Conservation (phyloP, 768 basidiomycete genomes). For the Peribolospora baueri region DNA sequence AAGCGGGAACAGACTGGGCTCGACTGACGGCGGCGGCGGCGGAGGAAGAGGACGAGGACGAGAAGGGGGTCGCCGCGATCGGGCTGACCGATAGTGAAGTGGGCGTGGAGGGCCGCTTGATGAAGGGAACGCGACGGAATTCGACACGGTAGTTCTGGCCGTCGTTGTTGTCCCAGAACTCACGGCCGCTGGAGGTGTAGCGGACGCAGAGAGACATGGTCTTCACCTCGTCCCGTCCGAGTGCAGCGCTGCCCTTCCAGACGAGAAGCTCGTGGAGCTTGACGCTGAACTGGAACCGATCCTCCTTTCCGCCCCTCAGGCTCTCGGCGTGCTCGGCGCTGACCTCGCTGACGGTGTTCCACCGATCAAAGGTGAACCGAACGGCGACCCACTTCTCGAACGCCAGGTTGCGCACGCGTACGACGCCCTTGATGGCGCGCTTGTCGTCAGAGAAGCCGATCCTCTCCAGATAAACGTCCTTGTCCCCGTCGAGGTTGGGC, state of each 20-base stretch:
- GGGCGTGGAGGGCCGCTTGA: neutral
- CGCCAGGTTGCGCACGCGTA: conserved; percentile 61
- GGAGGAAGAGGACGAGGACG: neutral
- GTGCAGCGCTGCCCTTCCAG: no score
- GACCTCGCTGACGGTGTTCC: conserved; percentile 92
- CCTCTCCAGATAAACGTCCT: conserved; percentile 23
- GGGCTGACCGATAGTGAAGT: neutral
- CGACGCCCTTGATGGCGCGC: conserved; percentile 38
- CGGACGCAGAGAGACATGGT: conserved; percentile 54
- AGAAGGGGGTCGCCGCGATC: neutral
- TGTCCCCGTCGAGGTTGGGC: conserved; percentile 13
- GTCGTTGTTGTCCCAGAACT: conserved; percentile 81
- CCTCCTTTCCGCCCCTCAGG: conserved; percentile 24
- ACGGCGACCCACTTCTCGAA: conserved; percentile 69
- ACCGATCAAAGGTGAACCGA: conserved; percentile 76
- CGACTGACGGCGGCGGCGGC: conserved; percentile 1
- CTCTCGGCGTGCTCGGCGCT: conserved; percentile 40
- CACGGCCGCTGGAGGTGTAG: conserved; percentile 35
- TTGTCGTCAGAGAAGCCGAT: conserved; percentile 23
- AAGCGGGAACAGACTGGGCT: neutral
- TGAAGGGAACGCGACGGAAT: conserved; percentile 22
- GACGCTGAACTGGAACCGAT: conserved; percentile 54
- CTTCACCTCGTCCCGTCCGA: conserved; percentile 44
- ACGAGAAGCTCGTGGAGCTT: conserved; percentile 51
- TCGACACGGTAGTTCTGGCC: conserved; percentile 53